phyloP scores from a whole-genome alignment of 1,284 basidiomycete genomes.

The Paramarasmius palmivorus region DNA sequence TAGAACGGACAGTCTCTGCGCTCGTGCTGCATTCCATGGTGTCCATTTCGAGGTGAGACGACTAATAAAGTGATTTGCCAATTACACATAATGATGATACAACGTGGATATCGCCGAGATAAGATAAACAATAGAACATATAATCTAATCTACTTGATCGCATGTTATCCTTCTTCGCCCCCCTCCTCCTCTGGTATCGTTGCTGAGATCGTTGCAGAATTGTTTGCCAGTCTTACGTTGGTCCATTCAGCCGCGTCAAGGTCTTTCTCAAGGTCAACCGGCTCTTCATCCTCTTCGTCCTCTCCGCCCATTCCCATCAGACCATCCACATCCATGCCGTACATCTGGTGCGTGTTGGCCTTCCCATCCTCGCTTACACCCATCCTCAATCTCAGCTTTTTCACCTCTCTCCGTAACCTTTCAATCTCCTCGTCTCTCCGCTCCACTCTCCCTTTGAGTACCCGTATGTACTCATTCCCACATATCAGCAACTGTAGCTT shows the following conservation, averaged over 20 bases:
- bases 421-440: slow-evolving; percentile 83
- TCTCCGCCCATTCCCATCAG: slow-evolving; percentile 31
- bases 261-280: slow-evolving; percentile 42
- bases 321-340: slow-evolving; percentile 21
- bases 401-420: slow-evolving; percentile 69
- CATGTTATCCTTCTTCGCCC: not conserved
- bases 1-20: too few species aligned
- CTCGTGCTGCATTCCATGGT: too few species aligned
- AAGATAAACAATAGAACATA: too few species aligned
- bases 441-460: slow-evolving; percentile 77
- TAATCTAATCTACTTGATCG: too few species aligned
- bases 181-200: not conserved
- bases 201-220: not conserved
- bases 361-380: slow-evolving; percentile 29
- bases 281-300: slow-evolving; percentile 29
- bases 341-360: slow-evolving; percentile 10
- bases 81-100: too few species aligned
- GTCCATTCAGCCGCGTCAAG: slow-evolving; percentile 38
- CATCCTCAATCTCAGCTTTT: slow-evolving; percentile 49
- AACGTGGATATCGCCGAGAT: too few species aligned
- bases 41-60: too few species aligned
- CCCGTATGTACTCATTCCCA: slow-evolving; percentile 84
- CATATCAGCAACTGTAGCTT: slow-evolving; percentile 92
- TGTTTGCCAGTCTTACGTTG: not conserved
- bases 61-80: too few species aligned